These are phyloP conservation scores for Taiozyma sp. DNA, from an alignment of 1,139 yeast species.

Conservation along the genomic window DNA sequence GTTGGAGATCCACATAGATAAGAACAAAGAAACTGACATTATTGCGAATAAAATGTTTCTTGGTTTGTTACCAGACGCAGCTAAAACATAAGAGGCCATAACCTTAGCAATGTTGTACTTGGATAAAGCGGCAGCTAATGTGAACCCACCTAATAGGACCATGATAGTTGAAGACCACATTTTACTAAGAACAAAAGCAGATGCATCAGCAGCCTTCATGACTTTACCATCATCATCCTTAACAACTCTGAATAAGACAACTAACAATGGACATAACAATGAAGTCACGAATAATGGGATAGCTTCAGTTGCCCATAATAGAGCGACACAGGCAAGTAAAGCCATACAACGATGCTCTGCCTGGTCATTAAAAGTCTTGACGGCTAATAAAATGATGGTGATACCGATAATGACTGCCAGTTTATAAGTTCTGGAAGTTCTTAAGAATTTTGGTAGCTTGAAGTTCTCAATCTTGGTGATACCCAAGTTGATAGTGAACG, in stretches of 20 bases:
- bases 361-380: constrained; percentile 53
- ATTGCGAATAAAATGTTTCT: constrained; percentile 56
- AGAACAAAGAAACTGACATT: constrained; percentile 64
- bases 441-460: constrained; percentile 34
- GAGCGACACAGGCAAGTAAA: constrained; percentile 60
- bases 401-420: constrained; percentile 39
- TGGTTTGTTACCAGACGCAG: constrained; percentile 65
- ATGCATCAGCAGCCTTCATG: constrained; percentile 50
- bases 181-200: constrained; percentile 48
- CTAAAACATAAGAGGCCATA: constrained; percentile 59
- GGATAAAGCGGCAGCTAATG: constrained; percentile 69
- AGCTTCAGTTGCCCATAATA: constrained; percentile 72
- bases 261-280: constrained; percentile 51
- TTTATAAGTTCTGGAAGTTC: constrained; percentile 37
- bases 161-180: constrained; percentile 79
- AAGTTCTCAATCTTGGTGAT: constrained; percentile 28
- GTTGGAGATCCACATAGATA: constrained; percentile 77
- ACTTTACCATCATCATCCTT: constrained; percentile 50
- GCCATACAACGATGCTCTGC: constrained; percentile 68
- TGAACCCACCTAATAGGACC: constrained; percentile 67
- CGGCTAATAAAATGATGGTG: constrained; percentile 44
- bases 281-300: constrained; percentile 69
- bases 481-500: constrained; percentile 35
- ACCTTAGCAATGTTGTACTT: constrained; percentile 68
- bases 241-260: constrained; percentile 51